Base-by-base conservation (phyloP, 192 early-diverging fungal genomes). In the Coemansia aciculifera region DNA sequence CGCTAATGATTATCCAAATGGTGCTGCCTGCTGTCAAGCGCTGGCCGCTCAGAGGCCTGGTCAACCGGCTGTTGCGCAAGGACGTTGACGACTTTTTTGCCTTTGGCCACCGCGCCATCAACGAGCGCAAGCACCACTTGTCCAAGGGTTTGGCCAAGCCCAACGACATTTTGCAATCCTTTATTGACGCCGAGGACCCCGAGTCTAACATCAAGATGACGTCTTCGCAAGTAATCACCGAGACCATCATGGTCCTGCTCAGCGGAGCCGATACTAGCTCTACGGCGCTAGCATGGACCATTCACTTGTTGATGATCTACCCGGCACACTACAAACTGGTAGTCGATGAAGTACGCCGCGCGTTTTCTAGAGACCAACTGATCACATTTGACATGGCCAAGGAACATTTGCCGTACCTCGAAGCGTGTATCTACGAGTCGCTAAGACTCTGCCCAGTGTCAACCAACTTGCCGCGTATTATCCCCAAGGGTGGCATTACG, bases 371-470 rank as follows among this genome's bases (percentile, higher is more conserved):
- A 0, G 60, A 59, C 43, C 62, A 73, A n/a, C 19, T 68, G 24
- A 54, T 82, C 4, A 68, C 75, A 0, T 71, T 64, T 39, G 67
- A 69, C 24, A 63, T 67, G 68, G 81, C 73, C 34, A 73, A 64
- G 51, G 24, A 19, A 11, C 59, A 48, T 1, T 57, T 54, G 59
- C 81, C 76, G 3, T 75, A 72, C 34, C 62, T 83, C 13, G 76
- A 83, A 29, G 81, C 81, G 3, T 75, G 69, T 37, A 64, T 83
- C 15, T 60, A 63, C 27, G 81, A 83, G 64, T 68, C 77, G 44
- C 59, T 83, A 63, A 72, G 81, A 2, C 15, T 83, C 10, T 71
- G 73, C 34, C 71, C 81, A 17, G 73, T 74, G 17, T 72, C 75
- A 5, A 72, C 69, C 40, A 71, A 68, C 38, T 62, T 78, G 42